phyloP scores from a whole-genome alignment of 2,329 filamentous ascomycete species.

The Venturia oleaginea region DNA sequence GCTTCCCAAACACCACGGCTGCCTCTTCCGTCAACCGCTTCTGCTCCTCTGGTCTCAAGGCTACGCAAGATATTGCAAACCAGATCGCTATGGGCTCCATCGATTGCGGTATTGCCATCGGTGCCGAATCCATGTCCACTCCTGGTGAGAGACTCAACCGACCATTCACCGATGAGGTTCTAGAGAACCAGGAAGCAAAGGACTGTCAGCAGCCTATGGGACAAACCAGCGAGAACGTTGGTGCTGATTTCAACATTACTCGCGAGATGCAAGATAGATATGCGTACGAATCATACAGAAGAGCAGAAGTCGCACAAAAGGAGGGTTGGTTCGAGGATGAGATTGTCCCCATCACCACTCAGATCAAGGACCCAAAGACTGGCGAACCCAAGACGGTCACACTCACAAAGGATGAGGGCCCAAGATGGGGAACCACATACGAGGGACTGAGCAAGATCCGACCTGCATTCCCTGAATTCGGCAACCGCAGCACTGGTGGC shows the following conservation, averaged over 20 bases:
- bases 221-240: slow-evolving; percentile 95
- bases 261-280: slow-evolving; percentile 76
- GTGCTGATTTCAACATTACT: slow-evolving; percentile 75
- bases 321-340: slow-evolving; percentile 87
- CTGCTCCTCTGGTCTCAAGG: slow-evolving; percentile 94
- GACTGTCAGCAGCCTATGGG: slow-evolving; percentile 97
- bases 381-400: slow-evolving; percentile 71
- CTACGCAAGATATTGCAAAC: slow-evolving; percentile 88
- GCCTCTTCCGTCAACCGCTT: slow-evolving; percentile 86
- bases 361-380: slow-evolving; percentile 72
- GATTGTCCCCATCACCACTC: slow-evolving; percentile 79
- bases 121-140: slow-evolving; percentile 79
- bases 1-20: slow-evolving; percentile 82
- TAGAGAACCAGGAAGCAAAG: slow-evolving; percentile 62
- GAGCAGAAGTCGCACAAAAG: slow-evolving; percentile 85
- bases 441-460: slow-evolving; percentile 78
- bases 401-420: slow-evolving; percentile 79
- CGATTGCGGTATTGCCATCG: slow-evolving; percentile 77
- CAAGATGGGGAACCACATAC: slow-evolving; percentile 79
- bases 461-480: slow-evolving; percentile 83
- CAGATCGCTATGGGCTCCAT: slow-evolving; percentile 74
- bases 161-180: slow-evolving; percentile 70
- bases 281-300: slow-evolving; percentile 76
- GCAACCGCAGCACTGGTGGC: slow-evolving; percentile 76
- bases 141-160: slow-evolving; percentile 60